A percentile compares a stretch with the other conserved stretches of the same genome.
Evolutionary conservation across 768 basidiomycete species (phyloP).

Genomic region (Leccinum boreale): DNA sequence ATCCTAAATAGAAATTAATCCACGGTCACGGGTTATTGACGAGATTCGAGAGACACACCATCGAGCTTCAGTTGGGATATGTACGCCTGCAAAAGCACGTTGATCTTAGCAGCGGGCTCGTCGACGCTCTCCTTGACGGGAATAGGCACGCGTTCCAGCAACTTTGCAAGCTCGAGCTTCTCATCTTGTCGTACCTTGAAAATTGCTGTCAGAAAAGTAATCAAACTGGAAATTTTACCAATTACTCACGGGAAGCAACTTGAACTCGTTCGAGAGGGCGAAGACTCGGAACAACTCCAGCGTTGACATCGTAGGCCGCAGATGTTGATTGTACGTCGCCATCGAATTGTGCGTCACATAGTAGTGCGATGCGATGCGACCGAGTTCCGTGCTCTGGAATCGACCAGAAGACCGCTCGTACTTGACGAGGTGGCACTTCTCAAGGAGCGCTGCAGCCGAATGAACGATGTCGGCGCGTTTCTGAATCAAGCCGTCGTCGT

Average conservation of each 20-base stretch:
- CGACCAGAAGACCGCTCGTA: conserved; percentile 87
- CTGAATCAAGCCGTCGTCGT: conserved; percentile 78
- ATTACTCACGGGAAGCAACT: conserved; percentile 67
- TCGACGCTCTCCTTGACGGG: conserved; percentile 97
- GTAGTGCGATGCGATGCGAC: conserved; percentile 91
- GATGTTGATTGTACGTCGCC: conserved; percentile 94
- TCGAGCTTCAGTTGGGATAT: conserved; percentile 93
- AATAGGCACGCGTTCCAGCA: conserved; percentile 92
- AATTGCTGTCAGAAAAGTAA: not conserved
- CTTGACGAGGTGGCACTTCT: conserved; percentile 92
- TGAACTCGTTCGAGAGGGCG: conserved; percentile 94
- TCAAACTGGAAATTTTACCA: conserved; percentile 22
- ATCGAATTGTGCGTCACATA: conserved; percentile 95
- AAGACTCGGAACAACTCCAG: conserved; percentile 95
- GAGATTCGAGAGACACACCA: conserved; percentile 37
- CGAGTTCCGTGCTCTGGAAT: conserved; percentile 91
- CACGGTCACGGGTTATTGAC: not conserved
- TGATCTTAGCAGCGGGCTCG: conserved; percentile 96
- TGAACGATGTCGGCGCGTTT: conserved; percentile 94
- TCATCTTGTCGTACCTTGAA: conserved; percentile 68
- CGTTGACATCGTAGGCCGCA: conserved; percentile 80
- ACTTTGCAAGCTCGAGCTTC: conserved; percentile 85
- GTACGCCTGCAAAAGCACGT: conserved; percentile 91
- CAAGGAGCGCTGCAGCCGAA: conserved; percentile 87
- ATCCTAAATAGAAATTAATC: conserved; percentile 41